These are phyloP conservation scores for Arabidopsis arenosa DNA, from an alignment of 345 rosid genomes.

Conservation along the genomic window DNA sequence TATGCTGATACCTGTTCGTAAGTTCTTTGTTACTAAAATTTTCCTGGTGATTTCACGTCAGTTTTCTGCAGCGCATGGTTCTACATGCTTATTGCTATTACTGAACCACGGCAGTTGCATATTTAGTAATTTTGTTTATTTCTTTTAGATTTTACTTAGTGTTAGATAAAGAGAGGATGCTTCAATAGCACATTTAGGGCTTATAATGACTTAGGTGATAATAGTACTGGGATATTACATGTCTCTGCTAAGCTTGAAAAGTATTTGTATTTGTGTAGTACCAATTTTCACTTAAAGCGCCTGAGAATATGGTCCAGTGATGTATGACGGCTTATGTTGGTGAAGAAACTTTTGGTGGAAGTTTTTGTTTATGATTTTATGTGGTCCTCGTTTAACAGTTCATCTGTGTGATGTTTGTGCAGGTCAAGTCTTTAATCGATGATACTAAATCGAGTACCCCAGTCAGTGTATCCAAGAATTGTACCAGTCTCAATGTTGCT, in stretches of 20 bases:
- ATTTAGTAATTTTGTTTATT: background rate
- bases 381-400: background rate
- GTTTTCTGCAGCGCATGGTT: background rate
- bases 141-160: background rate
- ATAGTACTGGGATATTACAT: background rate
- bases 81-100: background rate
- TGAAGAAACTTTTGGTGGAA: background rate
- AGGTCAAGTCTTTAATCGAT: constrained; percentile 80
- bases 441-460: constrained; percentile 71
- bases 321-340: background rate
- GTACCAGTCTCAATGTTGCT: constrained; percentile 49
- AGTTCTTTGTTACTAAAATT: background rate
- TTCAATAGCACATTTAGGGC: background rate
- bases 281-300: constrained; percentile 7
- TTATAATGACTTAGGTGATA: background rate
- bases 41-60: background rate
- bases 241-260: background rate
- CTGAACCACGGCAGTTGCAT: background rate
- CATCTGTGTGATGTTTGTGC: constrained; percentile 23
- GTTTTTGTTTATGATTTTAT: background rate
- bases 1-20: background rate
- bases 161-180: background rate
- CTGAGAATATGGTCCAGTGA: background rate
- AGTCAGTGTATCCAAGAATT: constrained; percentile 55
- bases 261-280: constrained; percentile 7